Percentiles rank a stretch among this genome's conserved stretches.
phyloP scores from a whole-genome alignment of 768 basidiomycete genomes.

The Botryobasidium botryosum region DNA sequence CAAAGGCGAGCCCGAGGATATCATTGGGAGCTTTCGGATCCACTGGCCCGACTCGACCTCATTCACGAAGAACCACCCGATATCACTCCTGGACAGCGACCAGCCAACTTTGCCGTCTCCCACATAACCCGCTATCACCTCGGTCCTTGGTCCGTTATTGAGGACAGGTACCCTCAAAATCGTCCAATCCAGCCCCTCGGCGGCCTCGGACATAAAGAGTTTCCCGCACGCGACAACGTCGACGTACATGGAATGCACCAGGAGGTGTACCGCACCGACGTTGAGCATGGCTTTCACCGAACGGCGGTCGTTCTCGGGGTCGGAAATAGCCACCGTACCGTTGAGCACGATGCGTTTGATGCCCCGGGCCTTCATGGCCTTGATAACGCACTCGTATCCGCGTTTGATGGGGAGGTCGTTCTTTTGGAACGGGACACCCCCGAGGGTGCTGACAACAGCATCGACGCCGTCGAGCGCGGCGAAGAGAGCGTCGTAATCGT shows the following conservation, averaged over 20 bases:
- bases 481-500: background rate
- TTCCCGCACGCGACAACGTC: constrained; percentile 2
- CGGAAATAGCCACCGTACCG: background rate
- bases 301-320: background rate
- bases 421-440: too few relatives aligned
- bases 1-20: too few relatives aligned
- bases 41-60: too few relatives aligned
- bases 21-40: too few relatives aligned
- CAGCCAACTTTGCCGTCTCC: too few relatives aligned
- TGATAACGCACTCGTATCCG: background rate
- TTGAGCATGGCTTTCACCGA: too few relatives aligned
- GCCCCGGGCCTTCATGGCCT: background rate
- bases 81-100: too few relatives aligned
- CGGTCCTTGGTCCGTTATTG: too few relatives aligned
- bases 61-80: too few relatives aligned
- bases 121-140: too few relatives aligned
- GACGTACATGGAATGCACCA: too few relatives aligned
- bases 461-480: background rate
- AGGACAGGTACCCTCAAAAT: background rate
- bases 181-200: background rate
- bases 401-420: background rate
- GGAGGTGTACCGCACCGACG: too few relatives aligned
- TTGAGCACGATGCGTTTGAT: background rate
- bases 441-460: background rate
- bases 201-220: background rate